A percentile compares a stretch with the other conserved stretches of the same genome.
Evolutionary conservation across 2,329 filamentous ascomycete species (phyloP).

Genomic region (Bipolaris cookei): DNA sequence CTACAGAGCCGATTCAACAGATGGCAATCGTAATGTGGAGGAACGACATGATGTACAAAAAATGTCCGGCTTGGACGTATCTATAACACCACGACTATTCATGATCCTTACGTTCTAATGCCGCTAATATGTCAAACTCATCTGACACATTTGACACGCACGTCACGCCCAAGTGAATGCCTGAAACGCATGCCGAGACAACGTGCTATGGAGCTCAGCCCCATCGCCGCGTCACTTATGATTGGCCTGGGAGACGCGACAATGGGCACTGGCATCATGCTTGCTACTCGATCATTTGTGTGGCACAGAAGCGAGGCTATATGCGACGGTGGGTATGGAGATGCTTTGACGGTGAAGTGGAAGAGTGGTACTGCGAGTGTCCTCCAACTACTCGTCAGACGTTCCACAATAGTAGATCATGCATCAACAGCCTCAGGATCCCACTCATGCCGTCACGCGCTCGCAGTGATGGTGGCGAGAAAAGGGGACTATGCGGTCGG

Average conservation of each 20-base stretch:
- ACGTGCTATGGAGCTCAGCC: no score
- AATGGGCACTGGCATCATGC: background rate
- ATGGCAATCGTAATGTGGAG: background rate
- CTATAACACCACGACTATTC: background rate
- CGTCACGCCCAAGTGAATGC: constrained; percentile 2
- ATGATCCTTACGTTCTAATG: background rate
- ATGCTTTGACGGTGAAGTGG: background rate
- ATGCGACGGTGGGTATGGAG: background rate
- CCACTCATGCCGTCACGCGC: background rate
- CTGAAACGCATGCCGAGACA: constrained; percentile 14
- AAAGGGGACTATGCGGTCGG: background rate
- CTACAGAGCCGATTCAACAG: no score
- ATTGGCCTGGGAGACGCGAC: background rate
- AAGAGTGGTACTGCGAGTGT: background rate
- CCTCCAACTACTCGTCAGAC: background rate
- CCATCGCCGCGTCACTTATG: background rate
- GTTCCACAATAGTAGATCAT: background rate
- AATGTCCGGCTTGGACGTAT: background rate
- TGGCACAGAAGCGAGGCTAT: background rate
- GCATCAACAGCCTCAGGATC: constrained; percentile 2
- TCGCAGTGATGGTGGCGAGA: background rate
- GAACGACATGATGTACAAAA: background rate
- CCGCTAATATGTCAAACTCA: constrained; percentile 6
- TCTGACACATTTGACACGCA: constrained; percentile 8
- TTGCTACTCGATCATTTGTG: background rate